Base-by-base conservation (phyloP, 2,329 filamentous ascomycete genomes). In the Neoscytalidium dimidiatum region DNA sequence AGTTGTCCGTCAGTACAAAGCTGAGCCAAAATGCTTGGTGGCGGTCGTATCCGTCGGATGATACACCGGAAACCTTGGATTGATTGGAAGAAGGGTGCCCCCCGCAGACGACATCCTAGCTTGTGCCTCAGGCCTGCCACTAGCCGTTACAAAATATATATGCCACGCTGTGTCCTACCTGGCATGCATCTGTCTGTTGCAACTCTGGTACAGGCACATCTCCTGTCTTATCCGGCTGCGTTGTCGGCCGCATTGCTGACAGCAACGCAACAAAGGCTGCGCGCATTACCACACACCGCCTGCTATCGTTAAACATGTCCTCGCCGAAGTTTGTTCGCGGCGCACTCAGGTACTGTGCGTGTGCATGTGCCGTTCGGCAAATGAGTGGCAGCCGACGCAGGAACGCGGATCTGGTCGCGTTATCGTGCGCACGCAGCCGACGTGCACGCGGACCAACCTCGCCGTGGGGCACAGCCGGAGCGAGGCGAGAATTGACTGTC, bases 391-490 rank as follows among this genome's bases (percentile, higher is more conserved):
- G 56, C 56, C 38, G 41, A 29, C 56, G 56, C 38, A 60, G 56
- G 56, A 46, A 60, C 56, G 28, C 11, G 52, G 21, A 28, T 21
- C 9, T 17, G 51, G 29, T 38, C 19, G 31, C 38, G 28, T 41
- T 26, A 60, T 46, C 26, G n/a, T 35, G 38, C 23, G 35, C 53
- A 58, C 29, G 53, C 53, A 29, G 23, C 35, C 53, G 17, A 23
- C 8, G 29, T n/a, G 51, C 53, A 43, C 13, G 41, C 28, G 44
- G 41, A 17, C 23, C 44, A 51, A 29, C 44, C 13, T 14, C 44
- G 35, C 44, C 58, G 46, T 51, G 57, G 57, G 57, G 57, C 57
- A 61, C 57, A n/a, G 57, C 57, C 35, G 52, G 31, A 23, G 52
- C 53, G 53, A 58, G 29, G 52, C 53, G 53, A 58, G 29, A 61